Percentiles rank a stretch among this genome's conserved stretches.
Evolutionary conservation across 805 yeast genomes (phyloP).

Genomic region (Ogataea nitratoaversa): DNA sequence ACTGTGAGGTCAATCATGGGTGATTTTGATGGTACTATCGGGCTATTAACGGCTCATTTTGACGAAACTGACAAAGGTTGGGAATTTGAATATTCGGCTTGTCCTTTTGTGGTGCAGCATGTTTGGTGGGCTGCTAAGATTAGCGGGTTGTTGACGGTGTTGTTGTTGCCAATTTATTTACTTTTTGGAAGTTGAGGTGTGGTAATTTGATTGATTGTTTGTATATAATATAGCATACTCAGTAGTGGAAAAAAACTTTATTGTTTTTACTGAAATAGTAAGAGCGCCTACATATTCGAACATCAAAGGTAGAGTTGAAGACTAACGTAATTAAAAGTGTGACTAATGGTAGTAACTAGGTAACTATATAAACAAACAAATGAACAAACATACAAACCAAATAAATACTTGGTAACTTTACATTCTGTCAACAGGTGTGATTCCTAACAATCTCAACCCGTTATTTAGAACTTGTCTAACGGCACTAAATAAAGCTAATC

Average conservation of each 20-base stretch:
- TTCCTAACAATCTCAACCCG: conserved; percentile 85
- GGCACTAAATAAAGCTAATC: conserved; percentile 85
- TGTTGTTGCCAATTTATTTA: conserved; percentile 32
- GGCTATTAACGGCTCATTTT: conserved; percentile 74
- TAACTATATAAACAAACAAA: too few relatives aligned
- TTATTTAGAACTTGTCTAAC: conserved; percentile 86
- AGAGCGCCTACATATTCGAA: too few relatives aligned
- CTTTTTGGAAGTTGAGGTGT: conserved; percentile 7
- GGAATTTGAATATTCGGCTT: conserved; percentile 66
- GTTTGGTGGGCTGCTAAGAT: conserved; percentile 92
- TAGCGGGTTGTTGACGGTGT: conserved; percentile 36
- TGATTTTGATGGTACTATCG: conserved; percentile 86
- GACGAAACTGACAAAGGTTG: conserved; percentile 40
- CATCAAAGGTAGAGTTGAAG: too few relatives aligned
- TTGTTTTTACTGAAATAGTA: too few relatives aligned
- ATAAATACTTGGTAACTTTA: conserved; percentile 29
- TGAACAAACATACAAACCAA: background rate
- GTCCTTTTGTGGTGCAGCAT: conserved; percentile 85
- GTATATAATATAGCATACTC: too few relatives aligned
- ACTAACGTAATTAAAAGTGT: too few relatives aligned
- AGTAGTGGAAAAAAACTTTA: too few relatives aligned
- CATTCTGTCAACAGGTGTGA: conserved; percentile 99
- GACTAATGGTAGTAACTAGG: too few relatives aligned
- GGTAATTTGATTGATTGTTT: too few relatives aligned
- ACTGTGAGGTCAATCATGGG: conserved; percentile 97